Conservation (phyloP, 352 stramenopile species). For the Phytopythium sindhum region DNA sequence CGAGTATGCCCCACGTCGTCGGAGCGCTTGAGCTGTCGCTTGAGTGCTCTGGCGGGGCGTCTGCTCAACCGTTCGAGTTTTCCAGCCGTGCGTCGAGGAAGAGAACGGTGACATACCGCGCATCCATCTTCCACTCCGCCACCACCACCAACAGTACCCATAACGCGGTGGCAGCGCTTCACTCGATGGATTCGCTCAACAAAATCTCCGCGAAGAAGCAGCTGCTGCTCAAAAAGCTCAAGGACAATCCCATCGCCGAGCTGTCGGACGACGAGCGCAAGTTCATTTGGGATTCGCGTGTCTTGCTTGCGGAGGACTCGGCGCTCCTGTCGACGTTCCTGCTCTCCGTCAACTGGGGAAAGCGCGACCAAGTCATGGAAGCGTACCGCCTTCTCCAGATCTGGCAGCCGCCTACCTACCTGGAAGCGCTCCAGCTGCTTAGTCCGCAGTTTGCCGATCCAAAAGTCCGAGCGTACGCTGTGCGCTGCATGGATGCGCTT, state of each 20-base stretch:
- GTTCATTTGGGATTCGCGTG: constrained; percentile 75
- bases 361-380: constrained; percentile 74
- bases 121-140: constrained; percentile 62
- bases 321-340: constrained; percentile 84
- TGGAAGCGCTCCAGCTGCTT: constrained; percentile 87
- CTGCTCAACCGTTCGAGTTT: constrained; percentile 49
- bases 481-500: constrained; percentile 85
- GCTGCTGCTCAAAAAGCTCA: constrained; percentile 46
- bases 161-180: constrained; percentile 3
- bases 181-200: constrained; percentile 19
- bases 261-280: constrained; percentile 50
- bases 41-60: constrained; percentile 32
- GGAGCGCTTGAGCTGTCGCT: constrained; percentile 44
- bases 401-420: constrained; percentile 77
- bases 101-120: constrained; percentile 53
- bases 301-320: constrained; percentile 55
- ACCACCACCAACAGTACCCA: constrained; percentile 8
- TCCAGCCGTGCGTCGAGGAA: constrained; percentile 50
- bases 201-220: constrained; percentile 34
- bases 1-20: constrained; percentile 28
- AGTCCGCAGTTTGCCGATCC: constrained; percentile 85
- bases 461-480: constrained; percentile 91
- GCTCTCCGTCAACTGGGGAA: constrained; percentile 80
- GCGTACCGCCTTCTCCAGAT: constrained; percentile 72
- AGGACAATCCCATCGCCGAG: constrained; percentile 58